Conservation (phyloP, 805 yeast species). For the Metschnikowia aberdeeniae region DNA sequence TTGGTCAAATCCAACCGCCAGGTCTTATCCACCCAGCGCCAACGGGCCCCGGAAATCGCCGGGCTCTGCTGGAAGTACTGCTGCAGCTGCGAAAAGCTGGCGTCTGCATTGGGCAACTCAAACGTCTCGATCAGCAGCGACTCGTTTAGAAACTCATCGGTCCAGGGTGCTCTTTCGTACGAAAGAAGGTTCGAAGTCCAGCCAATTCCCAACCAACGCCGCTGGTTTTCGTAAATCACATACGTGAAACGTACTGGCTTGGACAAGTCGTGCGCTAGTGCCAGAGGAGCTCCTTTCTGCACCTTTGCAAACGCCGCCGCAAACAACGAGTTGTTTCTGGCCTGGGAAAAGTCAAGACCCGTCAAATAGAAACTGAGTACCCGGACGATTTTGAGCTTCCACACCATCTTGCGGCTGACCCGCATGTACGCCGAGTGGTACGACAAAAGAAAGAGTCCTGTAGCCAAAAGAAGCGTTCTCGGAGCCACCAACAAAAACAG, state of each 20-base stretch:
- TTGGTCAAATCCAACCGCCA: conserved; percentile 90
- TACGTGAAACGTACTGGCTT: conserved; percentile 78
- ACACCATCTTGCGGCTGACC: conserved; percentile 75
- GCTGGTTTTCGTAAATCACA: conserved; percentile 89
- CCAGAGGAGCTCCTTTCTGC: conserved; percentile 24
- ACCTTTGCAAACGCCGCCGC: conserved; percentile 55
- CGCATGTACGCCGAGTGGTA: conserved; percentile 86
- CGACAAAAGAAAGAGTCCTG: conserved; percentile 62
- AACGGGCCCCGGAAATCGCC: conserved; percentile 61
- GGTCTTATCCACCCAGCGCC: conserved; percentile 94
- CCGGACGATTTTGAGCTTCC: conserved; percentile 77
- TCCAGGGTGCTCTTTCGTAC: conserved; percentile 95
- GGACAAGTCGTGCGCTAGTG: conserved; percentile 10
- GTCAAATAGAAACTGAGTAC: conserved; percentile 75
- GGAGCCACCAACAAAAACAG: conserved; percentile 71
- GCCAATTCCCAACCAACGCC: conserved; percentile 97
- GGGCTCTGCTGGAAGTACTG: conserved; percentile 19
- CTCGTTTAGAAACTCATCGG: conserved; percentile 91
- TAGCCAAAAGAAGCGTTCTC: conserved; percentile 53
- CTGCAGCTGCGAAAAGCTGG: conserved; percentile 29
- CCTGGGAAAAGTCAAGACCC: conserved; percentile 69
- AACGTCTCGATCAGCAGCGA: conserved; percentile 72
- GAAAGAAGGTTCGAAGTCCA: conserved; percentile 92
- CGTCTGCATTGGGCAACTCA: conserved; percentile 69
- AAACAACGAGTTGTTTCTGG: conserved; percentile 44